These are phyloP conservation scores for Zoysia pacifica DNA, from an alignment of 176 grass and related monocot genomes.

Conservation along the genomic window DNA sequence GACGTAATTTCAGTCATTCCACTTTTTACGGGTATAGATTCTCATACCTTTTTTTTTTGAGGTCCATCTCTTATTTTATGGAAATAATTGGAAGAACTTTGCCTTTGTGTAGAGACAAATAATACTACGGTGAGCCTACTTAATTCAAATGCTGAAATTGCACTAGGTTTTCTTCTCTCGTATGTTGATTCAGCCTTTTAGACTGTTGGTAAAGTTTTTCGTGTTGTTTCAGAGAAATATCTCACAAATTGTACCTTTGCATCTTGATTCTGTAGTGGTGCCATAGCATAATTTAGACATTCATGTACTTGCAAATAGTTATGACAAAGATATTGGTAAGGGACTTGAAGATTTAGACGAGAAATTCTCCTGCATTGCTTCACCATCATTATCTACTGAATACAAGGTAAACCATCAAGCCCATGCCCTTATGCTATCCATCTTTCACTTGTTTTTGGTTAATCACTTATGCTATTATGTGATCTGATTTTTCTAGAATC, in stretches of 20 bases:
- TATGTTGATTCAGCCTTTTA: conserved; percentile 40
- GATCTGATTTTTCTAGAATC: conserved; percentile 21
- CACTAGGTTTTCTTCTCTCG: conserved; percentile 93
- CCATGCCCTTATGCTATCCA: too few species aligned
- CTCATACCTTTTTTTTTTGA: background rate
- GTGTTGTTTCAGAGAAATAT: conserved; percentile 7
- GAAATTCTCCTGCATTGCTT: conserved; percentile 56
- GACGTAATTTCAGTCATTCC: conserved; percentile 69
- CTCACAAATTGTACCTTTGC: conserved; percentile 24
- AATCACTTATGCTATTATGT: background rate
- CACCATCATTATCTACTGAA: background rate
- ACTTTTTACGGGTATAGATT: conserved; percentile 72
- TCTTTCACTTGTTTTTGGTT: conserved; percentile 33
- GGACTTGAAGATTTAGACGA: conserved; percentile 69
- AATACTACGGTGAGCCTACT: conserved; percentile 67
- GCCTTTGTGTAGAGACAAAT: conserved; percentile 87
- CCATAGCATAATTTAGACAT: conserved; percentile 75
- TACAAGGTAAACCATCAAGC: too few species aligned
- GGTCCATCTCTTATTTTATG: background rate
- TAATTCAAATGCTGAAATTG: conserved; percentile 84
- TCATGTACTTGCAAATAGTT: conserved; percentile 92
- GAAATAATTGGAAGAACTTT: conserved; percentile 86
- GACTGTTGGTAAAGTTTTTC: conserved; percentile 15
- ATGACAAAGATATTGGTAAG: conserved; percentile 24
- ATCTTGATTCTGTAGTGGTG: conserved; percentile 55